Conservation (phyloP, 805 yeast genomes). For the Wickerhamiella siamensis region DNA sequence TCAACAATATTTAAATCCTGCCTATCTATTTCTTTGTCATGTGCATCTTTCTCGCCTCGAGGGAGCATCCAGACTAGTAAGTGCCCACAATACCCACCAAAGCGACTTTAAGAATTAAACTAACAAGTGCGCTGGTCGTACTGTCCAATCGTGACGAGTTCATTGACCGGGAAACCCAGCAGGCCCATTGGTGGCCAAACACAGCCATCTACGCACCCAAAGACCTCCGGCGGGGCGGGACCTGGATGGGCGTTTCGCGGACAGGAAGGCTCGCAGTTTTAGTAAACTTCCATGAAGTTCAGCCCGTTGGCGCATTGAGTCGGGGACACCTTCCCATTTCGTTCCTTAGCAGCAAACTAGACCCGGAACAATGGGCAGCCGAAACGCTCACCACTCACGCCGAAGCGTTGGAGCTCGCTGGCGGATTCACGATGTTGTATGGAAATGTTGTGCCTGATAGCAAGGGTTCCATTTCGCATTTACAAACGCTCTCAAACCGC, state of each 20-base stretch:
- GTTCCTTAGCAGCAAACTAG: conserved; percentile 28
- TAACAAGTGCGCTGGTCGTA: conserved; percentile 43
- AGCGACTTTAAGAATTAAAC: conserved; percentile 1
- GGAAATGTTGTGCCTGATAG: conserved; percentile 7
- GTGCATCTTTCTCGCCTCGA: conserved; percentile 68
- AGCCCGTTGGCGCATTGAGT: conserved; percentile 28
- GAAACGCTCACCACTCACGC: conserved; percentile 15
- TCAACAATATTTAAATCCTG: not conserved
- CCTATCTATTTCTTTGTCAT: conserved; percentile 26
- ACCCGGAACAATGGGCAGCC: conserved; percentile 35
- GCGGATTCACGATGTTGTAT: conserved; percentile 22
- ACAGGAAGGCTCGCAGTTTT: conserved; percentile 56
- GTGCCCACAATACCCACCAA: conserved; percentile 8
- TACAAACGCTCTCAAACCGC: conserved; percentile 11
- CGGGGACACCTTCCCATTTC: conserved; percentile 39
- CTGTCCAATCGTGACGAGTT: conserved; percentile 83
- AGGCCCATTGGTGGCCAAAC: conserved; percentile 33
- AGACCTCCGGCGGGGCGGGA: conserved; percentile 65
- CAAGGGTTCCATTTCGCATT: not conserved
- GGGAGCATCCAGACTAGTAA: conserved; percentile 50
- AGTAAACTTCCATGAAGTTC: conserved; percentile 53
- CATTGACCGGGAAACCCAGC: conserved; percentile 54
- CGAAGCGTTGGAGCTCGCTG: conserved; percentile 11
- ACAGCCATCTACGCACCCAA: conserved; percentile 46
- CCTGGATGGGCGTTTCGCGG: conserved; percentile 73